phyloP scores from a whole-genome alignment of 257 asterid genomes.

The Cordia subcordata region DNA sequence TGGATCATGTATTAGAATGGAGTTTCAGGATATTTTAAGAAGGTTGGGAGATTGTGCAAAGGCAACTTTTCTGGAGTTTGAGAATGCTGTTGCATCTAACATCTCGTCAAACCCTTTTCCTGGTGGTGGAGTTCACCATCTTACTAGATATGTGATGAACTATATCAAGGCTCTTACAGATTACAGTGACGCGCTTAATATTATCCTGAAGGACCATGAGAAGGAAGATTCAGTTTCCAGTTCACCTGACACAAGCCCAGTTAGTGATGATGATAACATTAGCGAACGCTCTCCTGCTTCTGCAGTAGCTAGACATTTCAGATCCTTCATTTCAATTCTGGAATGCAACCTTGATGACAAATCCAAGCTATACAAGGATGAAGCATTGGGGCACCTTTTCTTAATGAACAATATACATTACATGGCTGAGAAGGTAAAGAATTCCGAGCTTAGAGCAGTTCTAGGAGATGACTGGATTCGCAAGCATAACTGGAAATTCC shows the following conservation, averaged over 20 bases:
- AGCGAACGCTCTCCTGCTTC: conserved; percentile 22
- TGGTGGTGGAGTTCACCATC: conserved; percentile 80
- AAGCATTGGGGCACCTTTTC: conserved; percentile 63
- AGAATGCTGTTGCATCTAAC: conserved; percentile 60
- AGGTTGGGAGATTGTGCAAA: conserved; percentile 65
- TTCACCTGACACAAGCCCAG: conserved; percentile 45
- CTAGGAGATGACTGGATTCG: conserved; percentile 80
- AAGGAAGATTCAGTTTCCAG: conserved; percentile 19
- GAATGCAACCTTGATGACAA: conserved; percentile 64
- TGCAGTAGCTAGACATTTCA: conserved; percentile 42
- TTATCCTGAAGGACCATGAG: conserved; percentile 53
- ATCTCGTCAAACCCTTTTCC: conserved; percentile 54
- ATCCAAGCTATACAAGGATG: conserved; percentile 74
- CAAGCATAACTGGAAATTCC: conserved; percentile 72
- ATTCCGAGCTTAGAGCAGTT: conserved; percentile 53
- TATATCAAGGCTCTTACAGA: conserved; percentile 65
- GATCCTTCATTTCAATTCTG: conserved; percentile 51
- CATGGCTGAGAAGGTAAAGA: conserved; percentile 75
- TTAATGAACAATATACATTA: conserved; percentile 85
- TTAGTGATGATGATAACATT: conserved; percentile 40
- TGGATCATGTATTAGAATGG: conserved; percentile 43
- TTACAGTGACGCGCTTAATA: conserved; percentile 56
- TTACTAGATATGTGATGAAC: conserved; percentile 82
- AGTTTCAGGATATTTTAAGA: conserved; percentile 49
- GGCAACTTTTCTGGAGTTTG: conserved; percentile 79